A percentile compares a stretch with the other conserved stretches of the same genome.
Conservation (phyloP, 108 stramenopile species). For the Schizochytrium sp. region DNA sequence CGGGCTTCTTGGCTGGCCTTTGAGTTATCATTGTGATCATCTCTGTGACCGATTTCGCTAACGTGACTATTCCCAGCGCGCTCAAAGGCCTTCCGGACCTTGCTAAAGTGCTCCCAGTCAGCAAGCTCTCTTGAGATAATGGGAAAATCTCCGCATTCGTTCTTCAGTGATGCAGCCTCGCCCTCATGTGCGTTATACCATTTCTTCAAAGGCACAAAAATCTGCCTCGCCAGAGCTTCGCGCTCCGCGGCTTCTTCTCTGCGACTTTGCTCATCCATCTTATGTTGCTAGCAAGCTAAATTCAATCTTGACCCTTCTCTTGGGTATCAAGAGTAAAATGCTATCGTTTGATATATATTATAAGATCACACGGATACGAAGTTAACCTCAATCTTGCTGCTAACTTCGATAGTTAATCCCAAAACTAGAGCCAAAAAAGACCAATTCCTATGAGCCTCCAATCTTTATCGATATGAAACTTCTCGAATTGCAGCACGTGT, state of each 20-base stretch:
- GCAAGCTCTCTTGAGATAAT: neutral
- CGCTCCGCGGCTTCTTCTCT: conserved; percentile 35
- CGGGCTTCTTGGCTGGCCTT: neutral
- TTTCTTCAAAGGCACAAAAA: conserved; percentile 31
- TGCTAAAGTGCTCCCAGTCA: conserved; percentile 3
- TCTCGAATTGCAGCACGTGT: too few relatives aligned
- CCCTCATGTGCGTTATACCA: conserved; percentile 22
- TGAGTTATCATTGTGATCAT: neutral
- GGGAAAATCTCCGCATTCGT: conserved; percentile 38
- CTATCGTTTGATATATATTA: too few relatives aligned
- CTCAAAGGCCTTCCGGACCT: conserved; percentile 26
- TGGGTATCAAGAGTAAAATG: too few relatives aligned
- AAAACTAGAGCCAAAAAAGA: too few relatives aligned
- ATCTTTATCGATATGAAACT: too few relatives aligned
- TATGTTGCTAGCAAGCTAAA: too few relatives aligned
- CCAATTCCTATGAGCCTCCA: too few relatives aligned
- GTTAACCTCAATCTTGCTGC: too few relatives aligned
- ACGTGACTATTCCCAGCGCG: conserved; percentile 21
- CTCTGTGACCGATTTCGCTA: conserved; percentile 3
- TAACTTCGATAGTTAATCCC: too few relatives aligned
- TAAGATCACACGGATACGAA: too few relatives aligned
- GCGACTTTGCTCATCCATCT: conserved; percentile 9
- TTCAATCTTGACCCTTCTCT: too few relatives aligned
- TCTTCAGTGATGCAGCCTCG: neutral
- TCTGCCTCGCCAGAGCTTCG: neutral